phyloP scores from a whole-genome alignment of 129 eudicot species.

The Artemisia annua region DNA sequence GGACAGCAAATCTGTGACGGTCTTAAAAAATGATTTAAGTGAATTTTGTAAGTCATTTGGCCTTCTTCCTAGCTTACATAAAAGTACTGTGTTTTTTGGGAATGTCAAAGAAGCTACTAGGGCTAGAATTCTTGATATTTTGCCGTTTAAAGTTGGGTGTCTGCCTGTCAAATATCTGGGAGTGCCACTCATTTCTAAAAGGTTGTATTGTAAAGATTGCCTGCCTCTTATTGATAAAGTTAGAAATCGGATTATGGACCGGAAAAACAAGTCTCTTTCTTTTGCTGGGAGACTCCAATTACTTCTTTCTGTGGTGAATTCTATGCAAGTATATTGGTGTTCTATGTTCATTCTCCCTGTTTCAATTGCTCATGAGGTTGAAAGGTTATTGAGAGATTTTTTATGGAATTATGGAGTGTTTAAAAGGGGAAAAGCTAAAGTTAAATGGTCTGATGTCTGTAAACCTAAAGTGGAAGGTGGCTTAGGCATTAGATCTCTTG shows the following conservation, averaged over 20 bases:
- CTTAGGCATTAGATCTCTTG: background rate
- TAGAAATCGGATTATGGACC: background rate
- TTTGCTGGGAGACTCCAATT: background rate
- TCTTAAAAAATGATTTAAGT: too few relatives aligned
- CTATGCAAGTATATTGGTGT: background rate
- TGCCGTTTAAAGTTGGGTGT: background rate
- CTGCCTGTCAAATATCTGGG: background rate
- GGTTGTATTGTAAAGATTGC: background rate
- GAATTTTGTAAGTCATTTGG: too few relatives aligned
- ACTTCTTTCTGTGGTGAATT: background rate
- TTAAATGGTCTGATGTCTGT: background rate
- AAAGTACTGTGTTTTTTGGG: too few relatives aligned
- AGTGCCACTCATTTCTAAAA: background rate
- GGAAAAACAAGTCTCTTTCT: background rate
- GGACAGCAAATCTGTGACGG: too few relatives aligned
- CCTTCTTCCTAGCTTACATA: too few relatives aligned
- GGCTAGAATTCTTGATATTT: too few relatives aligned
- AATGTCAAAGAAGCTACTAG: too few relatives aligned
- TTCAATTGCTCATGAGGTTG: background rate
- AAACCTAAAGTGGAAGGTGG: background rate
- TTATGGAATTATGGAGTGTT: background rate
- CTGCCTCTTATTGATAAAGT: background rate
- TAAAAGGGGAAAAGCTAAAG: background rate
- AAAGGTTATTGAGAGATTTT: background rate
- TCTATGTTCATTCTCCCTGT: background rate